Base-by-base conservation (phyloP, 768 basidiomycete species). In the Amylocystis lapponica region DNA sequence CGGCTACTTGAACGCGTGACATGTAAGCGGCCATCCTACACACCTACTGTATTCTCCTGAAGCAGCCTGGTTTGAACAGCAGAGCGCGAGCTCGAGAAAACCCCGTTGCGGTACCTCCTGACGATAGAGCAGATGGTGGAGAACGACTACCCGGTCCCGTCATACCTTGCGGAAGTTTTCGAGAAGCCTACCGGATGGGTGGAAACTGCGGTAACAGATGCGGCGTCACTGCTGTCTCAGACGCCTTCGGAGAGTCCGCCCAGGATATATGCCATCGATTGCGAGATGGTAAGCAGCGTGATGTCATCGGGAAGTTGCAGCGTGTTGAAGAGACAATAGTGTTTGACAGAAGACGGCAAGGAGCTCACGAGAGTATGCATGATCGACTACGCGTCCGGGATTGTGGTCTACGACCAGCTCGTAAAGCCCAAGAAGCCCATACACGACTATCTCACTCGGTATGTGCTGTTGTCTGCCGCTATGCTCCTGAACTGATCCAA, bases 371-470 rank as follows among this genome's bases (percentile, higher is more conserved):
- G 93, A 31, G 76, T 95, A 2, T 91, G 85, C 41, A 59, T 96
- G 22, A 79, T 98, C 49, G 88, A 98, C 54, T 87, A 75, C 56
- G 57, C 72, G 26, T 77, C 83, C 3, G 79, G 79, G 12, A 71
- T 75, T 35, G 81, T 89, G 21, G 60, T 96, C 4, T 96, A 86
- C 55, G 94, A 98, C 62, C 80, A 84, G 51, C 74, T 97, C 12
- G 93, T 97, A 46, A 92, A 86, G 58, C 95, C 95, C 2, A 62
- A 74, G 0, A 86, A 86, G 52, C 86, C 87, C 1, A 81, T 98
- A 43, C 66, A 72, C 4, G 94, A 98, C 59, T 98, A 99, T 59
- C 74, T 95, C n/a, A 98, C 95, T 26, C 78, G 82, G 86, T 91
- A 58, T 40, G 69, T 50, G 19, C 3, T n/a, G 5, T 27, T 11